Conservation (phyloP, 2,329 filamentous ascomycete species). For the Fusarium sp. region DNA sequence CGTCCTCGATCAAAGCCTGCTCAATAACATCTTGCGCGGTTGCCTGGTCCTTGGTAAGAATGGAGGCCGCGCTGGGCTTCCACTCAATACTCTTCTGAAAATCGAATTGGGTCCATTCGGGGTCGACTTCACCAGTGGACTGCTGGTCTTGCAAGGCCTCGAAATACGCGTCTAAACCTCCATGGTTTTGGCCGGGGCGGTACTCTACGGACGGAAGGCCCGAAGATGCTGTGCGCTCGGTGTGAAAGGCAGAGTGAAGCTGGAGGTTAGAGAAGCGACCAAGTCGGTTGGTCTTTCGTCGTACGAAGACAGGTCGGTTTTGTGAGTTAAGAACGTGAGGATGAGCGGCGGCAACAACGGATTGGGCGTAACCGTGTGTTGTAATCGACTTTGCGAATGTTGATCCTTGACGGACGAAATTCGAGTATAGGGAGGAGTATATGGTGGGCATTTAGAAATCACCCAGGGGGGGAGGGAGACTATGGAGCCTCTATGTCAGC, state of each 20-base stretch:
- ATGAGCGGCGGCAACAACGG: slow-evolving; percentile 93
- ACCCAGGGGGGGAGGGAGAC: slow-evolving; percentile 69
- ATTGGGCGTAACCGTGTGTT: slow-evolving; percentile 97
- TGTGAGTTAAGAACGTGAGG: slow-evolving; percentile 80
- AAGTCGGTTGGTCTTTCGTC: slow-evolving; percentile 67
- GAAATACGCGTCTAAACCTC: slow-evolving; percentile 88
- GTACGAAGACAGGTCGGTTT: slow-evolving; percentile 72
- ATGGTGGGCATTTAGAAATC: slow-evolving; percentile 90
- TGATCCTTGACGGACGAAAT: slow-evolving; percentile 97
- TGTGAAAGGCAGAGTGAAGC: slow-evolving; percentile 83
- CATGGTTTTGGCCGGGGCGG: slow-evolving; percentile 67
- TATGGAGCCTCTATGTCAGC: slow-evolving; percentile 50
- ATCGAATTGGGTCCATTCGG: slow-evolving; percentile 93
- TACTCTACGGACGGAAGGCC: slow-evolving; percentile 62
- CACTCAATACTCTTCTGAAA: slow-evolving; percentile 90
- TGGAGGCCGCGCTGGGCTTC: slow-evolving; percentile 73
- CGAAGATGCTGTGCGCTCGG: slow-evolving; percentile 63
- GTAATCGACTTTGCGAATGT: slow-evolving; percentile 87
- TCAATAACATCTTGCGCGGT: slow-evolving; percentile 51
- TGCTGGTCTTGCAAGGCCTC: slow-evolving; percentile 88
- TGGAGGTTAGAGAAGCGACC: slow-evolving; percentile 68
- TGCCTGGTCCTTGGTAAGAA: slow-evolving; percentile 71
- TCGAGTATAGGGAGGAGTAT: slow-evolving; percentile 76
- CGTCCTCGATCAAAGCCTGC: slow-evolving; percentile 52
- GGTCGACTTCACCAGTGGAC: slow-evolving; percentile 71